Base-by-base conservation (phyloP, 225 moss, liverwort and hornwort genomes). In the Asterella californica region DNA sequence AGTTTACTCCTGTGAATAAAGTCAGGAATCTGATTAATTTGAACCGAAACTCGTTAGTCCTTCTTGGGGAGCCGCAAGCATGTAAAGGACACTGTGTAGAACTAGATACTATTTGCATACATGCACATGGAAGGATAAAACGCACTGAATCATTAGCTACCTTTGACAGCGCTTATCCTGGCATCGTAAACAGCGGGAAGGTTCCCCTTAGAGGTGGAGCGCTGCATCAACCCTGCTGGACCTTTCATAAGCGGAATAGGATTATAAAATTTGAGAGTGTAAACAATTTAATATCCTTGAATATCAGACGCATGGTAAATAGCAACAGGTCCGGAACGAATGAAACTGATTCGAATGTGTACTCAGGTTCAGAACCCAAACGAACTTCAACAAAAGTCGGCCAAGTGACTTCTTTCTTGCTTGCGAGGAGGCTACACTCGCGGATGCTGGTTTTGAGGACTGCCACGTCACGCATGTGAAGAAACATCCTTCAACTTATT, bases 361-460 rank as follows among this genome's bases (percentile, higher is more conserved):
- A 72, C 63, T 46, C 93, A 99, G 99, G 82, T 99, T 95, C 81
- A 86, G 87, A 66, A 80, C 79, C 45, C 99, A 99, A 86, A 99
- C 99, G 48, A 89, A 92, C 72, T 88, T 99, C 81, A 99, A 99
- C 86, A 91, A 88, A 79, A 95, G 93, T 90, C 89, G 90, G 38
- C 99, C 99, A 65, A 90, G 86, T 84, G 95, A 99, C 83, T 99
- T 99, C 77, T 75, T 86, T 79, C 91, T 86, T 82, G 91, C 99
- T 77, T 92, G 95, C 69, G 76, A 89, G 85, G 99, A 99, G 90
- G 99, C 99, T 74, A 91, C 86, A 54, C 85, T 99, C 45, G 99
- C 99, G 64, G 95, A 99, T 76, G 86, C 88, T 55, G 99, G 99
- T 79, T 99, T 84, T 75, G 99, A 99, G 49, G 95, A 92, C 76